Conservation (phyloP, 495 filamentous ascomycete species). For the Penicillium dipodomyicola region DNA sequence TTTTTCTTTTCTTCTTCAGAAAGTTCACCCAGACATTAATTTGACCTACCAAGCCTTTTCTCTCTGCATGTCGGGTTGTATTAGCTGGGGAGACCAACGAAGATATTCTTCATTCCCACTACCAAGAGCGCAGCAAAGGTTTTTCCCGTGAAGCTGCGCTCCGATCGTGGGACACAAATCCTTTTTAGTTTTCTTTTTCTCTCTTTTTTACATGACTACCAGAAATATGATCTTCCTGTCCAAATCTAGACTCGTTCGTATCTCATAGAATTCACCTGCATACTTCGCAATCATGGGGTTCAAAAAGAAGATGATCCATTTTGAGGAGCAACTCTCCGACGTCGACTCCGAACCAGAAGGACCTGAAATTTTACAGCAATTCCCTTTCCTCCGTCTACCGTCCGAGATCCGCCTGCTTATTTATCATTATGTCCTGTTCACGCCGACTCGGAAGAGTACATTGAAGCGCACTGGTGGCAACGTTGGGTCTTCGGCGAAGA, state of each 20-base stretch:
- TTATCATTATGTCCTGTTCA: slow-evolving; percentile 62
- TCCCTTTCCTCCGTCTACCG: slow-evolving; percentile 75
- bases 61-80: slow-evolving; percentile 60
- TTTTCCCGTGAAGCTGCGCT: slow-evolving; percentile 46
- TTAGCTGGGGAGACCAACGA: slow-evolving; percentile 65
- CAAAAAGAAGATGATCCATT: slow-evolving; percentile 19
- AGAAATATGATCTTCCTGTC: slow-evolving; percentile 5
- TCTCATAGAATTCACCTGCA: slow-evolving; percentile 5
- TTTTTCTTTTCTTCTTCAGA: slow-evolving; percentile 40
- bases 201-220: slow-evolving; percentile 8
- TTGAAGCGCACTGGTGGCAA: slow-evolving; percentile 39
- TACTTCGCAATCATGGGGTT: slow-evolving; percentile 21
- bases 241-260: slow-evolving; percentile 7
- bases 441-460: slow-evolving; percentile 34
- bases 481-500: slow-evolving; percentile 75
- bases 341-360: slow-evolving; percentile 14
- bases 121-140: slow-evolving; percentile 63
- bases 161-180: slow-evolving; percentile 48
- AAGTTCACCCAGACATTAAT: slow-evolving; percentile 69
- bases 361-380: slow-evolving; percentile 38
- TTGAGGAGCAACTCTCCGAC: slow-evolving; percentile 17
- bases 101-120: slow-evolving; percentile 46
- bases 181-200: slow-evolving; percentile 16
- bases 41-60: slow-evolving; percentile 55
- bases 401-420: slow-evolving; percentile 72